These are phyloP conservation scores for Solanum tarapatanum DNA, from an alignment of 257 asterid genomes.

Conservation along the genomic window DNA sequence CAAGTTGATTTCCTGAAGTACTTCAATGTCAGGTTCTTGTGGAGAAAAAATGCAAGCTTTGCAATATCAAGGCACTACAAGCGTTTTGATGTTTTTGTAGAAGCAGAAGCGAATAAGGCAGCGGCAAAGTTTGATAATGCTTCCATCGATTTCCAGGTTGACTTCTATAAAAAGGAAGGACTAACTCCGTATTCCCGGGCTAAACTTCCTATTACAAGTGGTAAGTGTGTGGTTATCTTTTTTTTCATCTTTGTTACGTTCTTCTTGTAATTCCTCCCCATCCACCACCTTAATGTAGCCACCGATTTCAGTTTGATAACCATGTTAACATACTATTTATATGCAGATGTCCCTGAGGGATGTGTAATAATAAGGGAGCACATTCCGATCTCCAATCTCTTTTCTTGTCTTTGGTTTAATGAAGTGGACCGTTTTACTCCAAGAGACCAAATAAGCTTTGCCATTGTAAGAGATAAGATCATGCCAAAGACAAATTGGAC, in stretches of 20 bases:
- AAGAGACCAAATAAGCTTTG: constrained; percentile 89
- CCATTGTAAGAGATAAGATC: constrained; percentile 81
- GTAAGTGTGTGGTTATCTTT: constrained; percentile 21
- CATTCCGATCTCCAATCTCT: constrained; percentile 76
- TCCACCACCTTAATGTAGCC: neutral
- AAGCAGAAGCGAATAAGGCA: constrained; percentile 94
- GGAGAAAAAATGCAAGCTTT: constrained; percentile 89
- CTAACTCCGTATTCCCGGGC: constrained; percentile 58
- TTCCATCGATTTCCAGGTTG: constrained; percentile 87
- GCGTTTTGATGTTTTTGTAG: constrained; percentile 80
- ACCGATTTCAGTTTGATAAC: neutral
- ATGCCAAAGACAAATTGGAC: constrained; percentile 68
- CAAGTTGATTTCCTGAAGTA: neutral
- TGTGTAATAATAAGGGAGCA: constrained; percentile 88
- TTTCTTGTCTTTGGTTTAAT: constrained; percentile 90
- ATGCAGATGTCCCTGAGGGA: constrained; percentile 93
- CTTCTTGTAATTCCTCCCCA: neutral
- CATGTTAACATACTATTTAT: neutral
- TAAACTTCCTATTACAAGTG: constrained; percentile 78
- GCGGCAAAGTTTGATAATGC: constrained; percentile 79
- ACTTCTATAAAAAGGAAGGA: constrained; percentile 77
- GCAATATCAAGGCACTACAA: constrained; percentile 93
- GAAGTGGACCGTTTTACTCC: constrained; percentile 95
- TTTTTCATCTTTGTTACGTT: neutral
- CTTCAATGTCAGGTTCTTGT: constrained; percentile 48